Base-by-base conservation (phyloP, 129 eudicot species). In the Tanacetum coccineum region DNA sequence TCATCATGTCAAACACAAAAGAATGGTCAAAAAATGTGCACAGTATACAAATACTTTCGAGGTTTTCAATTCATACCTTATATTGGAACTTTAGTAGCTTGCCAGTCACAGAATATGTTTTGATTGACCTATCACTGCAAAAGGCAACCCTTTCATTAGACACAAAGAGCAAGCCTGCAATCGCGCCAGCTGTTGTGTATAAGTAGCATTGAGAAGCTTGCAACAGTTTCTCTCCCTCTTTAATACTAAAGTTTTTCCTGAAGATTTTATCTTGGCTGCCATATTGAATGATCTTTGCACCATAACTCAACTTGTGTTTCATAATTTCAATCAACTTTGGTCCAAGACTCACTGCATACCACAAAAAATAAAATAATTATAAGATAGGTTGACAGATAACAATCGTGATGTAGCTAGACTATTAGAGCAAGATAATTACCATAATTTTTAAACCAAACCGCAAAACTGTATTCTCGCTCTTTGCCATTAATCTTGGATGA, bases 151-250 rank as follows among this genome's bases (percentile, higher is more conserved):
- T 58, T 32, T 57, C 53, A 13, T 54, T 67, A 21, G 79, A 67
- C 44, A 75, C 72, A 56, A 75, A 75, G 26, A 75, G 54, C 60
- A 67, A 4, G 20, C 79, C 79, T 67, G 55, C 42, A 19, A 75
- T 75, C 2, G 68, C 62, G 59, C 79, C 74, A 0, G 74, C 68
- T 57, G 79, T 75, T 12, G 79, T 59, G 66, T 68, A 75, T 26
- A 67, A 59, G 52, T 49, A 59, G 63, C 79, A 75, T 36, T 67
- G 73, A 2, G 58, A 45, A 67, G 74, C 54, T 45, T 75, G 66
- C 73, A 67, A 30, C 47, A 75, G 44, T 58, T 74, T 75, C 63
- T 75, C 74, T 36, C 25, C 50, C 8, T 68, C 74, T 62, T 50
- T 49, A 12, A 51, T 50, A 49, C 28, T 6, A 42, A 70, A 76